Conservation (phyloP, 768 basidiomycete species). For the Leccinum arenicola region DNA sequence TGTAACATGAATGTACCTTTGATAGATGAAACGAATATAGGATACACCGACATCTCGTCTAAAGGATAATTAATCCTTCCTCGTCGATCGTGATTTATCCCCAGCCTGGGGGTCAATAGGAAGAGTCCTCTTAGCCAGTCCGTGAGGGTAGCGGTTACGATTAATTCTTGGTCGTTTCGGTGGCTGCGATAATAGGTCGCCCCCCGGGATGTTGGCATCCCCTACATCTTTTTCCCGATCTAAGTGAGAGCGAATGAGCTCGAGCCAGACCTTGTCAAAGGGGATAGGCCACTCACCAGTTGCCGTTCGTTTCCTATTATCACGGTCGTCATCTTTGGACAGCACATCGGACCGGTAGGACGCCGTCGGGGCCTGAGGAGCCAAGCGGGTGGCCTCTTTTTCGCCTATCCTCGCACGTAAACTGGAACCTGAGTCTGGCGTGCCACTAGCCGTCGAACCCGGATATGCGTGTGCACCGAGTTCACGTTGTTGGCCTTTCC, state of each 20-base stretch:
- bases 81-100: constrained; percentile 50
- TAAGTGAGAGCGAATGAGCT: constrained; percentile 24
- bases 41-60: constrained; percentile 10
- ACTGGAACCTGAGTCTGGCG: constrained; percentile 33
- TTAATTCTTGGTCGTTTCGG: constrained; percentile 61
- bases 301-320: constrained; percentile 63
- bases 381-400: constrained; percentile 45
- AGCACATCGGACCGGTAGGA: constrained; percentile 45
- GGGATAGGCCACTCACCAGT: constrained; percentile 48
- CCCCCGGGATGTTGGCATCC: constrained; percentile 36
- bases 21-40: constrained; percentile 10
- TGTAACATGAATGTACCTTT: constrained; percentile 10
- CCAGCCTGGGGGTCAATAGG: constrained; percentile 61
- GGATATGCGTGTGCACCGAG: constrained; percentile 26
- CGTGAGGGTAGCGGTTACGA: constrained; percentile 51
- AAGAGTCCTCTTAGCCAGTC: constrained; percentile 54
- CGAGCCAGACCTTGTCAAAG: background rate
- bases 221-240: constrained; percentile 63
- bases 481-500: constrained; percentile 43
- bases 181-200: constrained; percentile 40
- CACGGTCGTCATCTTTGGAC: constrained; percentile 62
- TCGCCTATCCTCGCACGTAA: constrained; percentile 61
- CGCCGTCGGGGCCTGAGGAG: constrained; percentile 39
- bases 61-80: constrained; percentile 46
- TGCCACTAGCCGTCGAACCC: constrained; percentile 17